A percentile compares a stretch with the other conserved stretches of the same genome.
Evolutionary conservation across 2,329 filamentous ascomycete genomes (phyloP).

Genomic region (Fusarium dlaminii): DNA sequence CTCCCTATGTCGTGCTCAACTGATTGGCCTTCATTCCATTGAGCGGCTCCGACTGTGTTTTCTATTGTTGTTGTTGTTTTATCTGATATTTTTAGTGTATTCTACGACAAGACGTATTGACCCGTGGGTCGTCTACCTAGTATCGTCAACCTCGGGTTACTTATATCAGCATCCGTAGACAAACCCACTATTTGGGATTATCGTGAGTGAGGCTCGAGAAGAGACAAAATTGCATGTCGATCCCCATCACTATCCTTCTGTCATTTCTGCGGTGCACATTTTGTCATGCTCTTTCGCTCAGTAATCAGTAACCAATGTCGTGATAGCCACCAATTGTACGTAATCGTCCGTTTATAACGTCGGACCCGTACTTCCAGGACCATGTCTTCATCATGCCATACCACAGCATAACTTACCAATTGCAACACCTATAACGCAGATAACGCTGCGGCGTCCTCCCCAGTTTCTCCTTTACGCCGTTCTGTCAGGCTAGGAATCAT

Average conservation of each 20-base stretch:
- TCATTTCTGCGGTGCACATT: neutral
- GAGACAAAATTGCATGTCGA: constrained; percentile 23
- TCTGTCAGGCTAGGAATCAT: constrained; percentile 28
- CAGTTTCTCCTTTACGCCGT: constrained; percentile 36
- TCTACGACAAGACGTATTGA: constrained; percentile 18
- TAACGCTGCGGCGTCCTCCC: constrained; percentile 20
- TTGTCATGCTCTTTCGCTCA: constrained; percentile 25
- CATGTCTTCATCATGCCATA: constrained; percentile 35
- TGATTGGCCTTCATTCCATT: constrained; percentile 48
- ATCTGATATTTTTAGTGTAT: constrained; percentile 14
- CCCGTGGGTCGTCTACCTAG: neutral
- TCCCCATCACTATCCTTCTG: constrained; percentile 4
- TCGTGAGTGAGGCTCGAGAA: constrained; percentile 5
- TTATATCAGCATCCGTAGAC: constrained; percentile 22
- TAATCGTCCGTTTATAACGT: constrained; percentile 36
- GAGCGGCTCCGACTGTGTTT: constrained; percentile 32
- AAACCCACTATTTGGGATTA: constrained; percentile 3
- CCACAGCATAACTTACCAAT: constrained; percentile 14
- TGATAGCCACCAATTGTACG: constrained; percentile 32
- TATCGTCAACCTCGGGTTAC: constrained; percentile 9
- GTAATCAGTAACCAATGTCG: constrained; percentile 28
- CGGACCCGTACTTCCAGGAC: constrained; percentile 18
- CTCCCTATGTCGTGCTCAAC: constrained; percentile 42
- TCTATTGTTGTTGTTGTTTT: constrained; percentile 3
- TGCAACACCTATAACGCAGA: constrained; percentile 15